Conservation (phyloP, 2,329 filamentous ascomycete species). For the Aspergillus chevalieri region DNA sequence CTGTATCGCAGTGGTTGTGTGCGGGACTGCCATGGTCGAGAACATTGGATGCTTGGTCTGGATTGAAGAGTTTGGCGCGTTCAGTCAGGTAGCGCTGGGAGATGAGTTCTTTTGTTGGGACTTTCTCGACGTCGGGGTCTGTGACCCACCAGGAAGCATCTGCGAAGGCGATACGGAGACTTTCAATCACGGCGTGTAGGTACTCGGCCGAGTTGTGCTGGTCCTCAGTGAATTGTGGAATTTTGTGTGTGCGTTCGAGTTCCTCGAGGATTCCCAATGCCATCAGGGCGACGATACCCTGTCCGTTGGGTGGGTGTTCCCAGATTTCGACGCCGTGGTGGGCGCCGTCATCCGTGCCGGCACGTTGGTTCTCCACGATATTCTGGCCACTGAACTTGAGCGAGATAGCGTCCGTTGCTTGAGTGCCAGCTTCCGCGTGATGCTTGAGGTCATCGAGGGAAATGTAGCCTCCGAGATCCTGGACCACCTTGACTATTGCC, state of each 20-base stretch:
- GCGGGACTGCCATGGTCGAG: conserved; percentile 74
- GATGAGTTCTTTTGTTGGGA: conserved; percentile 66
- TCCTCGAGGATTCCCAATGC: conserved; percentile 86
- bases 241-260: conserved; percentile 67
- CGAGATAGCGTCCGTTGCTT: conserved; percentile 79
- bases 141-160: conserved; percentile 88
- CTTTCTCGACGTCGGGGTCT: conserved; percentile 66
- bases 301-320: conserved; percentile 96
- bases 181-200: conserved; percentile 81
- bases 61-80: conserved; percentile 58
- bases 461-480: conserved; percentile 69
- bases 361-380: conserved; percentile 43
- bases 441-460: conserved; percentile 72
- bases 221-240: conserved; percentile 60
- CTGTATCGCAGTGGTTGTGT: conserved; percentile 80
- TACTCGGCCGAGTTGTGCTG: conserved; percentile 80
- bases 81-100: conserved; percentile 67
- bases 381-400: conserved; percentile 68
- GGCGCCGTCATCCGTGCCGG: conserved; percentile 39
- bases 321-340: conserved; percentile 65
- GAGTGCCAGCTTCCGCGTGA: conserved; percentile 66
- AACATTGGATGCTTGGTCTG: conserved; percentile 46
- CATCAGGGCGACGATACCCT: conserved; percentile 92
- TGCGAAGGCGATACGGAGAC: conserved; percentile 80
- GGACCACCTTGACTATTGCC: conserved; percentile 70